Evolutionary conservation across 768 basidiomycete genomes (phyloP).

Genomic region (Serendipita sp.): DNA sequence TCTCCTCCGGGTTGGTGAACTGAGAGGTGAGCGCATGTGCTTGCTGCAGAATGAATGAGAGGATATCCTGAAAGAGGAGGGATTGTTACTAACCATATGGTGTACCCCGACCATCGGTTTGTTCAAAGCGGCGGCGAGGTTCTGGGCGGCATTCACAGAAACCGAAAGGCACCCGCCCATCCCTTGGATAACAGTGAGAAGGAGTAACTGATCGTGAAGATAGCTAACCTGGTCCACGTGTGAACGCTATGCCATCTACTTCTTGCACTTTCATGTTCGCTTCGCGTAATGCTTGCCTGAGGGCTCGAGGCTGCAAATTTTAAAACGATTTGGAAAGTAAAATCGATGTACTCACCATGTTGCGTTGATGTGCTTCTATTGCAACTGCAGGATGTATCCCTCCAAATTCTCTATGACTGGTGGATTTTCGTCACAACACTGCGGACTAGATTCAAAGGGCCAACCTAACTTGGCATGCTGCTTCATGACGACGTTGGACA

Average conservation of each 20-base stretch:
- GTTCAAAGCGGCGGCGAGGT: slow-evolving; percentile 55
- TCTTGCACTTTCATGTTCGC: slow-evolving; percentile 43
- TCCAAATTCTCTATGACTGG: slow-evolving; percentile 43
- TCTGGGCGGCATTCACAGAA: slow-evolving; percentile 68
- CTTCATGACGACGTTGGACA: slow-evolving; percentile 75
- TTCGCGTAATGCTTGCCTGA: slow-evolving; percentile 48
- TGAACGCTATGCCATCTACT: slow-evolving; percentile 81
- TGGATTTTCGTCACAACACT: neutral
- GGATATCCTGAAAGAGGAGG: neutral
- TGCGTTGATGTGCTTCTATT: slow-evolving; percentile 59
- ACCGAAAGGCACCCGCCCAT: slow-evolving; percentile 71
- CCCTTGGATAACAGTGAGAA: slow-evolving; percentile 25
- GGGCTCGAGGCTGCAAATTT: slow-evolving; percentile 47
- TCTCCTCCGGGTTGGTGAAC: slow-evolving; percentile 35
- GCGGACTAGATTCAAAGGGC: neutral
- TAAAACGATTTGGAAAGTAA: neutral
- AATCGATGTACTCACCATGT: slow-evolving; percentile 38
- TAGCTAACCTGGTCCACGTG: slow-evolving; percentile 59
- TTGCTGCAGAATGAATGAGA: slow-evolving; percentile 39
- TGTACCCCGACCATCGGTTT: slow-evolving; percentile 84
- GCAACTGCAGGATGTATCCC: slow-evolving; percentile 72
- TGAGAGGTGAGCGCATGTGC: slow-evolving; percentile 76
- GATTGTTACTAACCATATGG: slow-evolving; percentile 58
- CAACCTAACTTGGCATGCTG: slow-evolving; percentile 47
- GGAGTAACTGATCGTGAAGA: slow-evolving; percentile 1